Evolutionary conservation across 495 filamentous ascomycete genomes (phyloP).

Genomic region (Elasticomyces elasticus): DNA sequence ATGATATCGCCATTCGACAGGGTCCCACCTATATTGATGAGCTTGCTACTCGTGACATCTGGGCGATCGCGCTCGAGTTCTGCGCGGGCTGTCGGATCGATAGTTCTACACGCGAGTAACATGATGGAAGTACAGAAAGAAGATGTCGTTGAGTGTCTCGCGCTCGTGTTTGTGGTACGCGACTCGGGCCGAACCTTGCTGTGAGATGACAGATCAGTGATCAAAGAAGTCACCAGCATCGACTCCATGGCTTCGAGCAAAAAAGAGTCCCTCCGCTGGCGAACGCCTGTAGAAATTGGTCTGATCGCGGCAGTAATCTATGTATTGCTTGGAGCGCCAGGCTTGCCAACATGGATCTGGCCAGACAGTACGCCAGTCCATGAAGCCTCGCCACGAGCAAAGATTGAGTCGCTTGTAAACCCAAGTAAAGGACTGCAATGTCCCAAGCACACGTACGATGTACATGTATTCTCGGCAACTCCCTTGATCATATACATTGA

Average conservation of each 20-base stretch:
- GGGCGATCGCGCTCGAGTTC: no score
- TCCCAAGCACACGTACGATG: slow-evolving; percentile 33
- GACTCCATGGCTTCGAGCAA: no score
- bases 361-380: not conserved
- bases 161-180: no score
- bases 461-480: slow-evolving; percentile 43
- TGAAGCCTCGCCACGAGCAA: slow-evolving; percentile 2
- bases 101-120: no score
- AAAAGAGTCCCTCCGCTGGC: slow-evolving; percentile 18
- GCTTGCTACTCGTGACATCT: no score
- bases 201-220: no score
- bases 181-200: no score
- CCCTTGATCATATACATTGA: slow-evolving; percentile 49
- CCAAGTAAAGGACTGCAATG: slow-evolving; percentile 17
- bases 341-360: not conserved
- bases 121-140: no score
- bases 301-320: slow-evolving; percentile 13
- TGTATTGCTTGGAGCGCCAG: slow-evolving; percentile 13
- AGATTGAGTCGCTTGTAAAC: slow-evolving; percentile 11
- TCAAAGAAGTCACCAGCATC: not conserved
- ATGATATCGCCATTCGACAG: not conserved
- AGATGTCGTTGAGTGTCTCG: no score
- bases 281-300: slow-evolving; percentile 15
- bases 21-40: no score
- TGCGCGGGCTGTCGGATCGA: no score